Evolutionary conservation across 306 rosid species (phyloP), one percentile per base, ranked within the genome.

Genomic region (Acacia crassicarpa): DNA sequence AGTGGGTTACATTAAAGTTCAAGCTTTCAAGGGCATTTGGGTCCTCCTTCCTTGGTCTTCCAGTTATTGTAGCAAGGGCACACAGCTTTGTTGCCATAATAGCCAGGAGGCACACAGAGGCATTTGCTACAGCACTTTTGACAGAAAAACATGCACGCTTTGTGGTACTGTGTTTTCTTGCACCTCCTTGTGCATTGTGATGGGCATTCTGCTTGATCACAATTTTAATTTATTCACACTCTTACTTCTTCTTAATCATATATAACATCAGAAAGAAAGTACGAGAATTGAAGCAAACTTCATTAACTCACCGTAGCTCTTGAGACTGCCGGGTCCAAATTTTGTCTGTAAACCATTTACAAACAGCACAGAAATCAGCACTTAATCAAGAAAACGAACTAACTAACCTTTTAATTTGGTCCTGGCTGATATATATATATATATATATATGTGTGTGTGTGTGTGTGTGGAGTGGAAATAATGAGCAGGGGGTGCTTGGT

Each of bases 11-110:
- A 48, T 46, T 14, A 49, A 38, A 38, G 41, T 38, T 38, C 6
- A 17, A 51, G 41, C 6, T 13, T 17, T 79, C 72, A 90, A 62
- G 93, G 93, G 87, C 93, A 90, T 46, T 90, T 90, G 56, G 75
- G 75, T 22, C 75, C 75, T 71, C 75, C 75, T 45, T 71, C 75
- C 58, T 71, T 71, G 54, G 93, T 90, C 89, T 90, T 90, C 93
- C 93, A 90, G 89, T 90, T 88, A 85, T 90, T 90, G 88, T 90
- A 90, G 89, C 93, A 90, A 81, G 93, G 91, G 87, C 93, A 90
- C 48, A 84, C 89, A 2, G 82, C 93, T 61, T 90, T 90, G 78
- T 90, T 86, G 30, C 93, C 93, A 67, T 90, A 90, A 25, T 67
- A 90, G 17, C 93, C 93, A 2, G 93, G 93, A 1, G 93, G 93